Evolutionary conservation across 208 protist species (phyloP).

Genomic region (Trichomonas vaginalis): DNA sequence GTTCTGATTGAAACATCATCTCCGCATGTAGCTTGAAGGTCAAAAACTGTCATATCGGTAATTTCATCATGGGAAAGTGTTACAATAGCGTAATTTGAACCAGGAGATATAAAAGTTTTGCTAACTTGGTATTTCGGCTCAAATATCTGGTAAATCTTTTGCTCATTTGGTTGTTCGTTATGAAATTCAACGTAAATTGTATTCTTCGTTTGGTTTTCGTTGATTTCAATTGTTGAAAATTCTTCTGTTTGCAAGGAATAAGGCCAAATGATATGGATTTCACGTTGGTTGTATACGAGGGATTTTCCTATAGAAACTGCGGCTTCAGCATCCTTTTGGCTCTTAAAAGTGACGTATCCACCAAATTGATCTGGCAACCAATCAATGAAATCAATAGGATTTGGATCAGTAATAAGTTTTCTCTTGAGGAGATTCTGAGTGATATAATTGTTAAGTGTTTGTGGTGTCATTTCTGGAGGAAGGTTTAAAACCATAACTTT

Average conservation of each 20-base stretch:
- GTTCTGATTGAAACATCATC: background rate
- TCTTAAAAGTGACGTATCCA: background rate
- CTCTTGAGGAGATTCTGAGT: background rate
- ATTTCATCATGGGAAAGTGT: background rate
- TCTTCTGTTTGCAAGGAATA: background rate
- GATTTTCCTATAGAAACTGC: background rate
- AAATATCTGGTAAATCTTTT: background rate
- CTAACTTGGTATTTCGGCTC: background rate
- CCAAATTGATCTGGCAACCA: background rate
- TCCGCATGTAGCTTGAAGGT: background rate
- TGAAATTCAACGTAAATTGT: background rate
- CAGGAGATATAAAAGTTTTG: background rate
- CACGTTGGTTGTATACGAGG: background rate
- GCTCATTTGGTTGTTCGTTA: background rate
- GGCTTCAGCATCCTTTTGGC: background rate
- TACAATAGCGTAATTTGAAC: background rate
- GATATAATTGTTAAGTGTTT: background rate
- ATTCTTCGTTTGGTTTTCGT: background rate
- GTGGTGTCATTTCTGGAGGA: background rate
- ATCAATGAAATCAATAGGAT: background rate
- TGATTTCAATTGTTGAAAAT: background rate
- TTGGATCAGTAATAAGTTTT: background rate
- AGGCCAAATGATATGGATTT: background rate
- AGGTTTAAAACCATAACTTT: background rate
- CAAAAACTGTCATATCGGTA: background rate